Evolutionary conservation across 78 protist species (phyloP).

Genomic region (Dictyostelium intermedium): DNA sequence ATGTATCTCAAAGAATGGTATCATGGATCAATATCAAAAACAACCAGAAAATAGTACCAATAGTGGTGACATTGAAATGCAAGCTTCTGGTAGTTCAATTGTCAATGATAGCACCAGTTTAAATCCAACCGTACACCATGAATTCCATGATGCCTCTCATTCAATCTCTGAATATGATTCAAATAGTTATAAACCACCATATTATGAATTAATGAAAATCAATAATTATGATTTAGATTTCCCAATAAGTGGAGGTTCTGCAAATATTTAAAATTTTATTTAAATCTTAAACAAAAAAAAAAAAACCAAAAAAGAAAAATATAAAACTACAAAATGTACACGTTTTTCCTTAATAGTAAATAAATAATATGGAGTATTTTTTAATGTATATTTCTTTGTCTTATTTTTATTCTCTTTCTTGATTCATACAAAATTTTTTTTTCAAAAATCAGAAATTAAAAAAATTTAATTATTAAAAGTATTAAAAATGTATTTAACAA

Average conservation of each 20-base stretch:
- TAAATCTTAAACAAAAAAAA: no score
- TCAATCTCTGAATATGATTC: neutral
- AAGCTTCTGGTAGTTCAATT: neutral
- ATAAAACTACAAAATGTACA: neutral
- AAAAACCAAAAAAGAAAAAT: neutral
- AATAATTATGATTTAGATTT: neutral
- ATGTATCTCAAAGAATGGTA: slow-evolving; percentile 27
- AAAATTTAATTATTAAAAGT: no score
- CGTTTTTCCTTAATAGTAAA: neutral
- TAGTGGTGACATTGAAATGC: neutral
- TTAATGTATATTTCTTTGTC: no score
- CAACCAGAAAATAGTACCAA: neutral
- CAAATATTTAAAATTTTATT: neutral
- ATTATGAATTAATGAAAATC: neutral
- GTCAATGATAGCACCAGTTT: neutral
- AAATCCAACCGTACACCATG: neutral
- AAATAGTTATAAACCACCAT: slow-evolving; percentile 10
- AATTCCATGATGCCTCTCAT: neutral
- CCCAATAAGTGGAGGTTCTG: neutral
- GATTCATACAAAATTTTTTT: no score
- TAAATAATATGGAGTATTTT: no score
- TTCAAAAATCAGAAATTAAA: no score
- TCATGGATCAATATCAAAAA: slow-evolving; percentile 26
- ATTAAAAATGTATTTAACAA: no score
- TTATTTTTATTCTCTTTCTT: no score